Evolutionary conservation across 139 green algal species (phyloP).

Genomic region (Micractinium conductrix): DNA sequence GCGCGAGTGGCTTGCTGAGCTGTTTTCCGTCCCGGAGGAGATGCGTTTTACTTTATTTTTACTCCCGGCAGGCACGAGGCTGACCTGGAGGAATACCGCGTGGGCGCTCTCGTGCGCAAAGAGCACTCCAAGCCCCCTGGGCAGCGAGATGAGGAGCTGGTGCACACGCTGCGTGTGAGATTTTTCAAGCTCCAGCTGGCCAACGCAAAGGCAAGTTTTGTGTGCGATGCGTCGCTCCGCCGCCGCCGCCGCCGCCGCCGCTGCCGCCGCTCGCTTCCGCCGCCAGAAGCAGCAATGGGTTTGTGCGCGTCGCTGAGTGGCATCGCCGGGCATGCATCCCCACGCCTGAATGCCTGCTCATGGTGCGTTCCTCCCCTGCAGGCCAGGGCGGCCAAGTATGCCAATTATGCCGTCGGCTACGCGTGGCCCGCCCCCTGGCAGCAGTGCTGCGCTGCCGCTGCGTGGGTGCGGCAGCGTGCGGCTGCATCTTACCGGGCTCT

Average conservation of each 20-base stretch:
- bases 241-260: not conserved
- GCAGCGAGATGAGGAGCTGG: not conserved
- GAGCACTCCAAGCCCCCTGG: not conserved
- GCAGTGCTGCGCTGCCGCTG: not conserved
- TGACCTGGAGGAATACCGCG: not conserved
- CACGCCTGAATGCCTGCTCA: not conserved
- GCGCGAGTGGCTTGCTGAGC: not conserved
- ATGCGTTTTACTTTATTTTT: no score
- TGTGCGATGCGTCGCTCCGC: not conserved
- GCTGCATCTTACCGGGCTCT: not conserved
- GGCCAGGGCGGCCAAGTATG: not conserved
- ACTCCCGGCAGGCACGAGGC: constrained; percentile 4
- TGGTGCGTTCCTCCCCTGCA: not conserved
- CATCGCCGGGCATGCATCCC: no score
- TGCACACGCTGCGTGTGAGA: not conserved
- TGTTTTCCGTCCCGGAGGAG: not conserved
- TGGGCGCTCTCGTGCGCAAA: not conserved
- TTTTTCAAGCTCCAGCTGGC: not conserved
- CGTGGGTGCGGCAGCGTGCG: not conserved
- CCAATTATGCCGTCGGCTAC: not conserved
- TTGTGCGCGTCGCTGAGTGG: no score
- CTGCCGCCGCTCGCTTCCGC: not conserved
- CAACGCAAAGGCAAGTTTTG: not conserved
- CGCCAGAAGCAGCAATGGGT: no score
- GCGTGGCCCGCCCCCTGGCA: not conserved